These are phyloP conservation scores for Fusarium coffeatum DNA, from an alignment of 2,329 filamentous ascomycete genomes.

Conservation along the genomic window DNA sequence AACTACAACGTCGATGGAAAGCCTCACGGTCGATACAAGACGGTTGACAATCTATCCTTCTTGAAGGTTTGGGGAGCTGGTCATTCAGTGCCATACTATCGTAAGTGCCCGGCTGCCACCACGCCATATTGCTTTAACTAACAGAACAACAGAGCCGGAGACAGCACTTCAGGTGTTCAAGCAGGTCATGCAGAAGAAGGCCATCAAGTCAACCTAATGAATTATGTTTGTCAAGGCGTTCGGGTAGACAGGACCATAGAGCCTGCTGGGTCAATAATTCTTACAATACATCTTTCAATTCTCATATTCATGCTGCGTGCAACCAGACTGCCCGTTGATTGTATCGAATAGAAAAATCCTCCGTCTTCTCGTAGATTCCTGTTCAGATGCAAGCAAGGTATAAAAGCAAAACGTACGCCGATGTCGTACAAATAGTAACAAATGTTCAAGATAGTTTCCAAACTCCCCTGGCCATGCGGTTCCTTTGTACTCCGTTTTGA, in stretches of 20 bases:
- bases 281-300: conserved; percentile 5
- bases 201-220: conserved; percentile 36
- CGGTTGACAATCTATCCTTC: conserved; percentile 66
- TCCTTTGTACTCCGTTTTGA: conserved; percentile 1
- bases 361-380: conserved; percentile 5
- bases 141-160: conserved; percentile 39
- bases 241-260: conserved; percentile 1
- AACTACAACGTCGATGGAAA: conserved; percentile 62
- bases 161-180: conserved; percentile 46
- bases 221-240: conserved; percentile 6
- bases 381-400: conserved; percentile 6
- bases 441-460: conserved; percentile 16
- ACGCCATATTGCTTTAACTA: background rate
- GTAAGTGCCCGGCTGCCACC: conserved; percentile 21
- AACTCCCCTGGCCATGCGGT: conserved; percentile 32
- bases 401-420: conserved; percentile 17
- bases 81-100: conserved; percentile 65
- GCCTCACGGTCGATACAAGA: conserved; percentile 63
- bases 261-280: background rate
- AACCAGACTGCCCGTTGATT: background rate
- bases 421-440: conserved; percentile 10
- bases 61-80: conserved; percentile 69
- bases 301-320: background rate
- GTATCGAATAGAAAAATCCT: background rate
- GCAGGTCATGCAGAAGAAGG: conserved; percentile 43